Conservation (phyloP, 169 alveolate species). For the Plasmodium vivax region DNA sequence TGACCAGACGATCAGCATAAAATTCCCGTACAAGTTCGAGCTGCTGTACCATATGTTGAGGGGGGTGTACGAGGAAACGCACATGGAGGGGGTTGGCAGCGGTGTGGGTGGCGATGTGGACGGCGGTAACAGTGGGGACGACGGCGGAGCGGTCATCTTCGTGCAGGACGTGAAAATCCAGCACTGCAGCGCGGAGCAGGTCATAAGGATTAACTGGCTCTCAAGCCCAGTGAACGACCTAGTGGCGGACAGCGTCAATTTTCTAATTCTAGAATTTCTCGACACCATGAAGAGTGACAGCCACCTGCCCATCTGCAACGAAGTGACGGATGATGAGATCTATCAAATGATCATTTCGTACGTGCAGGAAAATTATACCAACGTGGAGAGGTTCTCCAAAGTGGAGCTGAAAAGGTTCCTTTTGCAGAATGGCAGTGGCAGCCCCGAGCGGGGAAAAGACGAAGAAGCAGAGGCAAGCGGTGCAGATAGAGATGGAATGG, state of each 20-base stretch:
- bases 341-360: constrained; percentile 55
- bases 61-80: constrained; percentile 78
- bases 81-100: constrained; percentile 32
- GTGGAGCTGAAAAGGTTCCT: constrained; percentile 5
- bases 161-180: constrained; percentile 50
- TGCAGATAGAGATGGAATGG: not conserved
- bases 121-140: constrained; percentile 16
- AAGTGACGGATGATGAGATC: constrained; percentile 6
- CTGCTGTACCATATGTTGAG: constrained; percentile 65
- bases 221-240: constrained; percentile 84
- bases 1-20: constrained; percentile 78
- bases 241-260: constrained; percentile 84
- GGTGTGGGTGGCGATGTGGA: no score
- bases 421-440: not conserved
- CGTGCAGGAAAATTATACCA: constrained; percentile 58
- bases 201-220: constrained; percentile 60
- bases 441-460: not conserved
- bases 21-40: constrained; percentile 74
- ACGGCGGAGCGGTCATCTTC: not conserved
- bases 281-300: constrained; percentile 26
- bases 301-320: not conserved
- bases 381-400: constrained; percentile 59
- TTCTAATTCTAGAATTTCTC: constrained; percentile 78
- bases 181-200: constrained; percentile 17
- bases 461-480: not conserved